phyloP scores from a whole-genome alignment of 371 early-diverging fungal genomes.

The Entomophthora muscae region DNA sequence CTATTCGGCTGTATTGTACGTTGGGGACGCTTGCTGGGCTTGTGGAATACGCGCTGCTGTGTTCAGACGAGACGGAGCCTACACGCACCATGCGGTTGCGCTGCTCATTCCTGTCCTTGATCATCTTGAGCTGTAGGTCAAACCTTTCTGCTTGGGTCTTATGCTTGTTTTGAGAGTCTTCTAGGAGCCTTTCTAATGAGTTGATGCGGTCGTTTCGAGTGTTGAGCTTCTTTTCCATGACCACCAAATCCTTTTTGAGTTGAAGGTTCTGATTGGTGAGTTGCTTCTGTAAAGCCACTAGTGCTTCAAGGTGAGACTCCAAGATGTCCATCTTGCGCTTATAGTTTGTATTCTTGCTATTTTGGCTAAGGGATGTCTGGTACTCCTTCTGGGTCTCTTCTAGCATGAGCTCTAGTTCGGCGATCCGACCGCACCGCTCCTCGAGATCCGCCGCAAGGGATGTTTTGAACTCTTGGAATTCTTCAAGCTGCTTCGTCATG shows the following conservation, averaged over 20 bases:
- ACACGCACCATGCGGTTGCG: not conserved
- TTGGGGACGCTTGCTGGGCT: constrained; percentile 18
- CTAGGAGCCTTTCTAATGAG: constrained; percentile 62
- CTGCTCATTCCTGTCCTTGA: constrained; percentile 20
- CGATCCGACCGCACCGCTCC: constrained; percentile 14
- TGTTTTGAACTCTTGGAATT: constrained; percentile 3
- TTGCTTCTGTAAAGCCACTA: constrained; percentile 76
- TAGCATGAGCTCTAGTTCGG: constrained; percentile 88
- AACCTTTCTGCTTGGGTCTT: constrained; percentile 61
- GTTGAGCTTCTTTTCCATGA: constrained; percentile 75
- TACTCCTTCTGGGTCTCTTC: constrained; percentile 86
- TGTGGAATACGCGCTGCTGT: not conserved
- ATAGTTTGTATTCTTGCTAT: constrained; percentile 39
- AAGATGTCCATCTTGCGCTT: constrained; percentile 88
- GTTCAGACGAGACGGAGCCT: not conserved
- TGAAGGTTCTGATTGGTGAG: constrained; percentile 84
- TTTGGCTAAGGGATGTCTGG: constrained; percentile 57
- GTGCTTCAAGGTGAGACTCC: constrained; percentile 85
- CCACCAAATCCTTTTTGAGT: constrained; percentile 77
- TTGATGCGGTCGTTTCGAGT: constrained; percentile 86
- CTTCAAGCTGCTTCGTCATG: constrained; percentile 1
- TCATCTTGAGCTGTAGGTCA: not conserved
- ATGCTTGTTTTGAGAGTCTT: constrained; percentile 52
- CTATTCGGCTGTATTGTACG: constrained; percentile 53
- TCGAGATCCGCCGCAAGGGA: not conserved